A percentile compares a stretch with the other conserved stretches of the same genome.
Evolutionary conservation across 352 stramenopile species (phyloP).

Genomic region (Halophytophthora batemanensis): DNA sequence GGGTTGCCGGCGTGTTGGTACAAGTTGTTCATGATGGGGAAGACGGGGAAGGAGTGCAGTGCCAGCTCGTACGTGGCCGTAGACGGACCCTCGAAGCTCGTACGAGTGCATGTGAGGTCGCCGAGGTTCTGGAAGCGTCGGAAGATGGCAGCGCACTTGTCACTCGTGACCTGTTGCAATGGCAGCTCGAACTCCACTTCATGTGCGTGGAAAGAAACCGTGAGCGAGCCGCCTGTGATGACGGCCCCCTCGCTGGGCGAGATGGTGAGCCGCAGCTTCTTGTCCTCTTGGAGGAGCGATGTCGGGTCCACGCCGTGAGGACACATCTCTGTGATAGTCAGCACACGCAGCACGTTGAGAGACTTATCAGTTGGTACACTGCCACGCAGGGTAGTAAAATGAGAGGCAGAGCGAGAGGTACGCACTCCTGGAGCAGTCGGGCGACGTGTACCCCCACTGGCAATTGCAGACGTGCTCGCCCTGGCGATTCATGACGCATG

Average conservation of each 20-base stretch:
- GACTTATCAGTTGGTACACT: neutral
- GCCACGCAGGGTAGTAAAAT: neutral
- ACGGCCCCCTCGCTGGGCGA: constrained; percentile 8
- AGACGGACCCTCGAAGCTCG: constrained; percentile 28
- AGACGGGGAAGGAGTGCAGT: constrained; percentile 57
- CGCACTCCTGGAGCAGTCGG: constrained; percentile 65
- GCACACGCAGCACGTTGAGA: neutral
- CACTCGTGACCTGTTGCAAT: constrained; percentile 47
- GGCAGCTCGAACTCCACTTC: constrained; percentile 63
- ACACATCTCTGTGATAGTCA: constrained; percentile 53
- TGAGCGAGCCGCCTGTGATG: constrained; percentile 37
- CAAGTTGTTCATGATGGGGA: constrained; percentile 81
- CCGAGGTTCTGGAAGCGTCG: constrained; percentile 70
- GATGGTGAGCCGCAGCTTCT: constrained; percentile 51
- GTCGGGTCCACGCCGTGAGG: constrained; percentile 59
- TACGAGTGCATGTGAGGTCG: constrained; percentile 37
- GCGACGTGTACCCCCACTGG: constrained; percentile 60
- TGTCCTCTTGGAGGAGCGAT: constrained; percentile 33
- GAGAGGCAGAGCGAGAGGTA: neutral
- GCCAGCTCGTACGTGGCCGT: constrained; percentile 52
- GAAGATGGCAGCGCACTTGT: constrained; percentile 58
- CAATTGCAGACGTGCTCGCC: constrained; percentile 76
- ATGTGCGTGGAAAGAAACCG: constrained; percentile 66
- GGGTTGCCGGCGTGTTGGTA: constrained; percentile 67
- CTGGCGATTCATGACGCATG: constrained; percentile 59